Conservation (phyloP, 129 eudicot genomes). For the Helianthus tuberosus region DNA sequence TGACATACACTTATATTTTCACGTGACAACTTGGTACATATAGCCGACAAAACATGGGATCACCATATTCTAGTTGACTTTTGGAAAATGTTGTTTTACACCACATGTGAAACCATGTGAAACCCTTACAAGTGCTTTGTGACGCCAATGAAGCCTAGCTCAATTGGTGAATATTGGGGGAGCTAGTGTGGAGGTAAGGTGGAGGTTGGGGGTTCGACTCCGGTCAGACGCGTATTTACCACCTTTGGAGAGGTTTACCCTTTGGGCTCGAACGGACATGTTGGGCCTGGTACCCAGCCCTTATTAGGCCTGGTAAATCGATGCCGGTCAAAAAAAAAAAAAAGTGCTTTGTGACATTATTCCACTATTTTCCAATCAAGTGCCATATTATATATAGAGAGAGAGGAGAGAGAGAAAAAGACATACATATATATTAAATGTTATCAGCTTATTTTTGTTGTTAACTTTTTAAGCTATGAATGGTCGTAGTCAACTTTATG, state of each 20-base stretch:
- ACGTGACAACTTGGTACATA: conserved; percentile 40
- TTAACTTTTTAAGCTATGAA: not conserved
- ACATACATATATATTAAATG: not conserved
- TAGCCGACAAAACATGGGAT: conserved; percentile 41
- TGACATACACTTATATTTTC: conserved; percentile 26
- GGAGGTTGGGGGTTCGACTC: no score
- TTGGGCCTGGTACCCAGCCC: no score
- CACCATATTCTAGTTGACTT: conserved; percentile 39
- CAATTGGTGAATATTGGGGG: no score
- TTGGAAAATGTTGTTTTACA: conserved; percentile 20
- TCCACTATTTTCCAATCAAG: conserved; percentile 29
- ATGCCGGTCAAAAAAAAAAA: no score
- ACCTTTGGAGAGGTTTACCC: no score
- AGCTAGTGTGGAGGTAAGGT: no score
- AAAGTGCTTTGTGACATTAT: conserved; percentile 38
- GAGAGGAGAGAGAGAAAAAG: no score
- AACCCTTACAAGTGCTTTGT: conserved; percentile 26
- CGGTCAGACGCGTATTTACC: no score
- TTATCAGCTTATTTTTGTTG: conserved; percentile 34
- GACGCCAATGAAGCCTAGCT: no score
- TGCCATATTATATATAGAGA: not conserved
- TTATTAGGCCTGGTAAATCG: no score
- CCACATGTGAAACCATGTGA: conserved; percentile 41
- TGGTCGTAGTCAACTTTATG: not conserved
- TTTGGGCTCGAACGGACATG: no score